Evolutionary conservation across 257 asterid genomes (phyloP).

Genomic region (Nicotiana obtusifolia): DNA sequence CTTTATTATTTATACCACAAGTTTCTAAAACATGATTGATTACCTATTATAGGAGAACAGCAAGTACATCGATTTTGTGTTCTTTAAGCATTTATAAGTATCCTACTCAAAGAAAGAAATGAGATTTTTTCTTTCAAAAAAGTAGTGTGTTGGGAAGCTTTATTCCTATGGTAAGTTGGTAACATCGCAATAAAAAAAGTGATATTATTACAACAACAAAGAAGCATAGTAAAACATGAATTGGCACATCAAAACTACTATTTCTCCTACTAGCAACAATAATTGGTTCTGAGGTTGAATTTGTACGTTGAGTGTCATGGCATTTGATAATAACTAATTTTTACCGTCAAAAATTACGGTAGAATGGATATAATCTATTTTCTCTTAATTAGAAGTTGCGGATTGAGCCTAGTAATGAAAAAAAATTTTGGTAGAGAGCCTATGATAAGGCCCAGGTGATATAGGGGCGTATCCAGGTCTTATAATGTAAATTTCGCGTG

Average conservation of each 20-base stretch:
- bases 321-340: background rate
- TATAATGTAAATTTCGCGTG: too few relatives aligned
- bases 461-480: too few relatives aligned
- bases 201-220: background rate
- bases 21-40: background rate
- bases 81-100: background rate
- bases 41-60: background rate
- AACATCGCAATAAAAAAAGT: background rate
- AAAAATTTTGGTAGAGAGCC: too few relatives aligned
- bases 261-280: background rate
- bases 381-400: too few relatives aligned
- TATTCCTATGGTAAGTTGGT: background rate
- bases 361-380: too few relatives aligned
- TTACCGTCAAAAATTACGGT: fast-evolving
- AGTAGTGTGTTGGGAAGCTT: background rate
- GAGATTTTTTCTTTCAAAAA: background rate
- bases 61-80: background rate
- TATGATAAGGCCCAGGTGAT: too few relatives aligned
- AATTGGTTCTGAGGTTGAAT: background rate
- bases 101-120: background rate
- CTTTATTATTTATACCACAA: background rate
- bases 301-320: background rate
- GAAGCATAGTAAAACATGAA: background rate
- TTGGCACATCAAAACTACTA: background rate
- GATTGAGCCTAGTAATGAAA: too few relatives aligned